Conservation (phyloP, 495 filamentous ascomycete species). For the Trichocladium uniseriatum region DNA sequence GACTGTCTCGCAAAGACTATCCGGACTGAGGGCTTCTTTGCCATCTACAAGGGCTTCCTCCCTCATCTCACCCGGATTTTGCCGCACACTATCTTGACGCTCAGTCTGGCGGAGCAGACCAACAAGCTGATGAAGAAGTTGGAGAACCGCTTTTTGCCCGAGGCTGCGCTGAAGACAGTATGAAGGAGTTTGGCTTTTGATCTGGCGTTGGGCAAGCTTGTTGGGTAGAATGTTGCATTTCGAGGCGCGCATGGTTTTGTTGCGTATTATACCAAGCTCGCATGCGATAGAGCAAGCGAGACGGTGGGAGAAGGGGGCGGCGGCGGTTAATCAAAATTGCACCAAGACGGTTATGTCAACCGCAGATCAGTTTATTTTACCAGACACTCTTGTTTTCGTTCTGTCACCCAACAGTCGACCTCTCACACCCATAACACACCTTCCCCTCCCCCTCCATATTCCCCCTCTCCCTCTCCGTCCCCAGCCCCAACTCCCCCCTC, state of each 20-base stretch:
- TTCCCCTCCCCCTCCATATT: neutral
- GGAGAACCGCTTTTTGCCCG: constrained; percentile 55
- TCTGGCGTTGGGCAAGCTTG: neutral
- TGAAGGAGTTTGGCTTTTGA: neutral
- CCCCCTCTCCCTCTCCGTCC: constrained; percentile 4
- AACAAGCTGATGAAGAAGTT: constrained; percentile 78
- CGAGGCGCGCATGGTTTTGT: neutral
- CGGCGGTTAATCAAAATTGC: too few relatives aligned
- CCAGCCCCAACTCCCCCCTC: constrained; percentile 39
- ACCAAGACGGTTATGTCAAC: neutral
- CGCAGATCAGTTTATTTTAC: neutral
- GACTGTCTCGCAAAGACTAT: constrained; percentile 90
- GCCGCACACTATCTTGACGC: constrained; percentile 87
- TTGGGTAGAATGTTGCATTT: constrained; percentile 5
- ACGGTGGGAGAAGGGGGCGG: neutral
- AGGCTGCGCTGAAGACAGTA: constrained; percentile 21
- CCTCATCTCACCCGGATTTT: constrained; percentile 91
- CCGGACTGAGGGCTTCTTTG: constrained; percentile 78
- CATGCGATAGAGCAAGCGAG: neutral
- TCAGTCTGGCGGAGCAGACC: constrained; percentile 92
- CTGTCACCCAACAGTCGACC: constrained; percentile 33
- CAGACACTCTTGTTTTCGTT: neutral
- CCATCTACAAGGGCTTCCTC: constrained; percentile 97
- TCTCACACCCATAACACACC: constrained; percentile 48
- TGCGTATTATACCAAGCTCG: constrained; percentile 10